These are phyloP conservation scores for Coniella lustricola DNA, from an alignment of 2,329 filamentous ascomycete species.

Conservation along the genomic window DNA sequence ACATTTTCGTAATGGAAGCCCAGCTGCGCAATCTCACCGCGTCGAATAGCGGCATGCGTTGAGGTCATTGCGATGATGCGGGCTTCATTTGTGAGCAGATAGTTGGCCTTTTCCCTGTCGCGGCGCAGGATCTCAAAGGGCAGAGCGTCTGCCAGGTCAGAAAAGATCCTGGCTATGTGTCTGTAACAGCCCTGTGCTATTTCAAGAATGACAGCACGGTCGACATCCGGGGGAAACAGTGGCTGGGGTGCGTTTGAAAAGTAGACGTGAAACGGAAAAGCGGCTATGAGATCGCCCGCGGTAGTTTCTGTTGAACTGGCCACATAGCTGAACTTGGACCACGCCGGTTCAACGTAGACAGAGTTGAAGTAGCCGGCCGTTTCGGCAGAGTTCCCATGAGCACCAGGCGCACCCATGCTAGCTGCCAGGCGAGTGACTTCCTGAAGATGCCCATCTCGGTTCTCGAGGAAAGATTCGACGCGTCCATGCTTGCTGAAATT, in stretches of 20 bases:
- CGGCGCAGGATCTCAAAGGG: constrained; percentile 91
- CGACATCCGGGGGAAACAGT: constrained; percentile 62
- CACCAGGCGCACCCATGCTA: constrained; percentile 80
- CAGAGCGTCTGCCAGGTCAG: constrained; percentile 83
- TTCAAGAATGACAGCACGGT: constrained; percentile 64
- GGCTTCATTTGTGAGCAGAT: constrained; percentile 91
- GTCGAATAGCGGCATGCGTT: constrained; percentile 91
- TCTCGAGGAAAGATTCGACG: constrained; percentile 91
- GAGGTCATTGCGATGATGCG: constrained; percentile 98
- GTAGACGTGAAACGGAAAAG: constrained; percentile 83
- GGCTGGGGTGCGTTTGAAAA: constrained; percentile 84
- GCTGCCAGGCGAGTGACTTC: constrained; percentile 83
- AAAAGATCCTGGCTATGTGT: constrained; percentile 85
- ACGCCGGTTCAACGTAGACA: constrained; percentile 82
- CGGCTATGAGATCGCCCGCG: constrained; percentile 55
- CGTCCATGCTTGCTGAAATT: constrained; percentile 92
- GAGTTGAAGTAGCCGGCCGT: constrained; percentile 95
- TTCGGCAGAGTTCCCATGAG: constrained; percentile 94
- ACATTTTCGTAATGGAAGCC: constrained; percentile 98
- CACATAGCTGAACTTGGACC: constrained; percentile 74
- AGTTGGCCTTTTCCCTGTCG: constrained; percentile 90
- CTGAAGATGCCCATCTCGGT: constrained; percentile 66
- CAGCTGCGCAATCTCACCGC: constrained; percentile 82
- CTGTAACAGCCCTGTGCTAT: constrained; percentile 78
- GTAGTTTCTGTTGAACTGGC: constrained; percentile 49